Conservation (phyloP, 192 early-diverging fungal genomes). For the Spinellus fusiger region DNA sequence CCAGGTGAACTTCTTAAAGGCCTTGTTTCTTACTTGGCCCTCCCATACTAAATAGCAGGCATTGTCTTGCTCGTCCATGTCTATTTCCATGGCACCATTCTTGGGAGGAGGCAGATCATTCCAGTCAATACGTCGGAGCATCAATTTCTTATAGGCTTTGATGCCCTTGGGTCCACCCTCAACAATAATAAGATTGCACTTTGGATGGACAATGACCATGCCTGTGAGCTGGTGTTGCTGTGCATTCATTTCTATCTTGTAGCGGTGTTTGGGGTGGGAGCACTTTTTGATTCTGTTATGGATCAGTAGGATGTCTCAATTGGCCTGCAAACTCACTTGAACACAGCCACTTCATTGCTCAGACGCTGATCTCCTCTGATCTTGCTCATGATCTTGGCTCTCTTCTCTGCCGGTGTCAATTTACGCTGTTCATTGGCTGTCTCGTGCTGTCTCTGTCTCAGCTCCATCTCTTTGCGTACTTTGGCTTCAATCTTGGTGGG, state of each 20-base stretch:
- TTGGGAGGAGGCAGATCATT: conserved; percentile 45
- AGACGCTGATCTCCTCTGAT: conserved; percentile 61
- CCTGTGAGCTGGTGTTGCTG: conserved; percentile 82
- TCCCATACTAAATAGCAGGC: conserved; percentile 92
- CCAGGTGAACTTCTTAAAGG: conserved; percentile 75
- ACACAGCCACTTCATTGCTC: conserved; percentile 76
- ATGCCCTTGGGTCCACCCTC: conserved; percentile 90
- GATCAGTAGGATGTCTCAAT: neutral
- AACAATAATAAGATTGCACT: conserved; percentile 77
- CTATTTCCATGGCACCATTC: conserved; percentile 25
- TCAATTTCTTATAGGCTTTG: conserved; percentile 92
- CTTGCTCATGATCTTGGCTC: conserved; percentile 73
- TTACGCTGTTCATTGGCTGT: conserved; percentile 77
- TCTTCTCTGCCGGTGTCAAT: conserved; percentile 81
- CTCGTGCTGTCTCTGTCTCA: conserved; percentile 73
- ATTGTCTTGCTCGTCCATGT: conserved; percentile 57
- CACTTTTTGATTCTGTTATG: conserved; percentile 63
- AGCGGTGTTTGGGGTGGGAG: conserved; percentile 73
- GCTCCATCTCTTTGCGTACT: conserved; percentile 83
- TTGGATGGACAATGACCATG: conserved; percentile 64
- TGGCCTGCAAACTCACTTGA: conserved; percentile 51
- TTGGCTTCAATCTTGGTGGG: conserved; percentile 91
- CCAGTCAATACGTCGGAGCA: conserved; percentile 97
- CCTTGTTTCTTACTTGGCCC: conserved; percentile 71
- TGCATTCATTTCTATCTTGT: conserved; percentile 91